Conservation (phyloP, 1,284 basidiomycete genomes). For the Limonomyces culmigenus region DNA sequence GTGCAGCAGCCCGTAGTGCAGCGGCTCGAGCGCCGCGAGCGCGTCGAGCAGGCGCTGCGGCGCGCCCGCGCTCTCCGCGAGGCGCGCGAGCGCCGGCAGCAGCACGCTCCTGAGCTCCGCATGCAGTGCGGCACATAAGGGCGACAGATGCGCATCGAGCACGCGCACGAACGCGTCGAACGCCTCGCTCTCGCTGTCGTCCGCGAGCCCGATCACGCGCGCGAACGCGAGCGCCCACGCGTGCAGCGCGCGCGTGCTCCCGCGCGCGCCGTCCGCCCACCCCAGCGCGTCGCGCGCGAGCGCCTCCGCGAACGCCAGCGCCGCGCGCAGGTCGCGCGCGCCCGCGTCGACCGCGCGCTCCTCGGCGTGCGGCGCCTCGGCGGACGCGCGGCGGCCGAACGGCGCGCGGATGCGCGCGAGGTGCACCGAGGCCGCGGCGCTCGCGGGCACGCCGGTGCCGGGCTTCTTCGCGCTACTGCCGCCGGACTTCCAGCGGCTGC, state of each 20-base stretch:
- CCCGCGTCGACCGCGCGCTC: conserved; percentile 34
- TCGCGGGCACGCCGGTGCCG: conserved; percentile 16
- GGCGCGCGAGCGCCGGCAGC: conserved; percentile 32
- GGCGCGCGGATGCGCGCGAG: conserved; percentile 37
- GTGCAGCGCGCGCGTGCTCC: conserved; percentile 27
- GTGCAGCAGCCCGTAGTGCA: conserved; percentile 48
- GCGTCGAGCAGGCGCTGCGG: conserved; percentile 49
- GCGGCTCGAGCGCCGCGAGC: conserved; percentile 52
- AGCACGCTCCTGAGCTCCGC: conserved; percentile 31
- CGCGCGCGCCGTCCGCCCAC: conserved; percentile 36
- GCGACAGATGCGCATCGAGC: conserved; percentile 34
- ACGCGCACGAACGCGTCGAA: conserved; percentile 55
- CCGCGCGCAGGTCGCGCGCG: conserved; percentile 37
- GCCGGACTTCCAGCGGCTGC: conserved; percentile 18
- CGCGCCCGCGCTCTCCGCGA: conserved; percentile 37
- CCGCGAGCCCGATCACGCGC: conserved; percentile 44
- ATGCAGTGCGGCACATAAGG: conserved; percentile 33
- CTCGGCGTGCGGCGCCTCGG: conserved; percentile 29
- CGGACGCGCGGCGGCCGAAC: conserved; percentile 13
- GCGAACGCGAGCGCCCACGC: conserved; percentile 51
- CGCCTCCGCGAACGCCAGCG: conserved; percentile 31
- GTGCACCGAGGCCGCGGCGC: conserved; percentile 37
- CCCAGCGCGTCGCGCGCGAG: conserved; percentile 40
- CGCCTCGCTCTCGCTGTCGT: conserved; percentile 32
- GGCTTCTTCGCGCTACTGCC: conserved; percentile 19